Base-by-base conservation (phyloP, 768 basidiomycete species). In the Trametes meyenii region DNA sequence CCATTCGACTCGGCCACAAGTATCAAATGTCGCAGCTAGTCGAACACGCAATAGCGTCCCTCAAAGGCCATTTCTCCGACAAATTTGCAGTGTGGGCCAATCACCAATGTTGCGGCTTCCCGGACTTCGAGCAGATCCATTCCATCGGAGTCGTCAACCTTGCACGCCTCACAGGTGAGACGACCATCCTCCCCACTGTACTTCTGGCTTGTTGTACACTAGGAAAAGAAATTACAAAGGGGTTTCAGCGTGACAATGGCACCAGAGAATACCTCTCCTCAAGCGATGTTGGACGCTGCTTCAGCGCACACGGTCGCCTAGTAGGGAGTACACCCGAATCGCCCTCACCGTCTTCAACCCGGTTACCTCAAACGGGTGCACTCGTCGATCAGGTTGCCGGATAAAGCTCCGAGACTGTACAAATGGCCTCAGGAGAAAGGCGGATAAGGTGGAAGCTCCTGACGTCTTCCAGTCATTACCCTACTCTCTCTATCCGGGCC, bases 1-100 rank as follows among this genome's bases (percentile, higher is more conserved):
- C 16, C 3, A 48, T 53, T 19, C 43, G 61, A 2, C 17, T 62
- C 12, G 55, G 55, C 14, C 63, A 64, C 64, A 67, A 65, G 44
- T 67, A 67, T 44, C 45, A 62, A 16, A 44, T 65, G 23, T 39
- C 49, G 2, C 24, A 40, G 1, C 39, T 67, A 14, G 36, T 40
- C 14, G 24, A 60, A 0, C 50, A 26, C 26, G 43, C 58, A 11
- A 24, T 64, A 8, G 26, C 19, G 5, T 57, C 43, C 23, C 54
- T 67, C 10, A 42, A 44, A 29, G 33, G 24, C 10, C 46, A 57
- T 40, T 67, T 55, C 50, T 10, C 62, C 0, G 19, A 42, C 19
- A 24, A 61, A 17, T 46, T 59, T 35, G 17, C 44, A 2, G 17
- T 3, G 12, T 66, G 65, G 65, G 4, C 12, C 23, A 13, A 36